Evolutionary conservation across 768 basidiomycete species (phyloP).

Genomic region (Mycena crocata): DNA sequence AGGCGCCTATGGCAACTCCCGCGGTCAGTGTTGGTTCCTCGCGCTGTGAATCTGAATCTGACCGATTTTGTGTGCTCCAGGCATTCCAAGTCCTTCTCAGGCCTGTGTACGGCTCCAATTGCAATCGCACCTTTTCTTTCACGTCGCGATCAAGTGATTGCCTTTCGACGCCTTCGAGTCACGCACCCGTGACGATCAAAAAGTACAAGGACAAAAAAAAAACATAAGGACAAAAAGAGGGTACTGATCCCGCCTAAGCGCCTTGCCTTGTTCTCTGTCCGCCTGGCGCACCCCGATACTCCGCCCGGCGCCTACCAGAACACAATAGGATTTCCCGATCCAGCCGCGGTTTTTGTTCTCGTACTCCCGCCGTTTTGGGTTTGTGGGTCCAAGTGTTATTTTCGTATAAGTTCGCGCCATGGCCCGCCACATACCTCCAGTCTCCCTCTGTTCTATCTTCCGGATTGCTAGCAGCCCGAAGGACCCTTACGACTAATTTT

Average conservation of each 20-base stretch:
- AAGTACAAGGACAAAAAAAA: constrained; percentile 24
- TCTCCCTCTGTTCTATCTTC: constrained; percentile 14
- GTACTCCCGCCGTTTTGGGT: constrained; percentile 13
- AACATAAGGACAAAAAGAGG: no score
- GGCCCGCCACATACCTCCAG: background rate
- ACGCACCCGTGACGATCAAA: background rate
- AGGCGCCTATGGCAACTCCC: constrained; percentile 72
- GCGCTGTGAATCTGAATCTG: constrained; percentile 29
- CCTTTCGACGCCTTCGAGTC: constrained; percentile 15
- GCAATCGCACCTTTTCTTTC: no score
- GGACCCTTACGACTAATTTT: constrained; percentile 13
- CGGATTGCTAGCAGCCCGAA: background rate
- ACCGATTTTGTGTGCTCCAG: constrained; percentile 53
- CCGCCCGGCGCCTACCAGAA: no score
- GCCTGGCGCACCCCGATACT: constrained; percentile 1
- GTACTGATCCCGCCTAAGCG: background rate
- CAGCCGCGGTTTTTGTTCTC: constrained; percentile 29
- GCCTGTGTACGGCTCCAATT: no score
- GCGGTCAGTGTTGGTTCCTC: constrained; percentile 15
- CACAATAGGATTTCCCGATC: constrained; percentile 36
- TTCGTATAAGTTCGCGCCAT: constrained; percentile 27
- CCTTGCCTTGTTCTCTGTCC: background rate
- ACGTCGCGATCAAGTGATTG: constrained; percentile 27
- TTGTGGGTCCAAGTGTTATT: constrained; percentile 38
- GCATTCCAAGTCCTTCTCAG: constrained; percentile 29